Base-by-base conservation (phyloP, 768 basidiomycete genomes). In the Russula sp. region DNA sequence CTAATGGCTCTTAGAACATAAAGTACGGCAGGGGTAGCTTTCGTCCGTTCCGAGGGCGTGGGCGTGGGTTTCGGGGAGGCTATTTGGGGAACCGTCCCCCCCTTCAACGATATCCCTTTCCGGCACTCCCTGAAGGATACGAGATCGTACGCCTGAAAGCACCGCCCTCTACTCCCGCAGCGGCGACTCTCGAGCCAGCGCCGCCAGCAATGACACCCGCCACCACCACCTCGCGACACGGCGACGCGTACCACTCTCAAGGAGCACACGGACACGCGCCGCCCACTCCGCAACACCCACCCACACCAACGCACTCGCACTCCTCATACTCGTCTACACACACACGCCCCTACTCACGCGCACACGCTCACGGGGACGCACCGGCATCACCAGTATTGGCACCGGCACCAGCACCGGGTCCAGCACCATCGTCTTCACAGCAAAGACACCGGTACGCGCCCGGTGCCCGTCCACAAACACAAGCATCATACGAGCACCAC, bases 41-140 rank as follows among this genome's bases (percentile, higher is more conserved):
- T 47, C 62, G 50, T 32, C 50, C 25, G 10, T 39, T 29, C 52
- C 62, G 58, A 14, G 57, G 50, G 2, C 57, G 52, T 2, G 57
- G 46, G 18, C 57, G 58, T n/a, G 52, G 51, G 13, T 8, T 25
- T 18, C 57, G 62, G 18, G 62, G 62, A 29, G 58, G 51, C 4
- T 49, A 63, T 38, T n/a, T 20, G 16, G 58, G 62, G 32, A 29
- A 48, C 35, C 50, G 52, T 29, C 20, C 35, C 3, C 20, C 41
- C 42, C 9, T 20, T 14, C 41, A 35, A 39, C n/a, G 42, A 20
- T 36, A 29, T 7, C 38, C 42, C 8, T 10, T 32, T 4, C n/a
- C 38, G 14, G 20, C 61, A 6, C 2, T 34, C 10, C 35, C 50
- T 25, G 61, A 62, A 0, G 56, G 56, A 11, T 46, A 32, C 14